Percentiles rank a stretch among this genome's conserved stretches.
phyloP scores from a whole-genome alignment of 2,329 filamentous ascomycete species.

The Lachnellula cervina region DNA sequence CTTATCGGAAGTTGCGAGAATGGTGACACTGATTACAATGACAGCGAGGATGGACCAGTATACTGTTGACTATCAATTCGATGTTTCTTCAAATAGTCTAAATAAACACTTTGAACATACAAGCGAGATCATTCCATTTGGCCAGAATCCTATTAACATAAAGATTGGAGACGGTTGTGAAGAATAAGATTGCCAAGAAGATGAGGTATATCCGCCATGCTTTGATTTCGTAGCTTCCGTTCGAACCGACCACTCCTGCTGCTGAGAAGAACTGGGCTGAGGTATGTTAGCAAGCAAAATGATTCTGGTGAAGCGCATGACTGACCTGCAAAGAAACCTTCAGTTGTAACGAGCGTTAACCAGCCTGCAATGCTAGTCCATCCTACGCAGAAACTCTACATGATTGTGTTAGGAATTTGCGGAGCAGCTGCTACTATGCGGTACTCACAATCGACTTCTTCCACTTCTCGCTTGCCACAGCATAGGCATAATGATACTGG shows the following conservation, averaged over 20 bases:
- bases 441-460: conserved; percentile 24
- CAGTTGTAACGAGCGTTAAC: conserved; percentile 41
- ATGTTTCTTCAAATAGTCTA: conserved; percentile 26
- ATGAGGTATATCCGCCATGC: conserved; percentile 40
- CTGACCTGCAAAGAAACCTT: conserved; percentile 40
- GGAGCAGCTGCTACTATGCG: conserved; percentile 32
- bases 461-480: conserved; percentile 34
- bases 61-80: conserved; percentile 13
- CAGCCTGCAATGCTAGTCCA: conserved; percentile 43
- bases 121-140: background rate
- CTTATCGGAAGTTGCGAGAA: conserved; percentile 39
- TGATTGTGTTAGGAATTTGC: background rate
- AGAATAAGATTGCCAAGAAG: conserved; percentile 37
- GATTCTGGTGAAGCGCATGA: background rate
- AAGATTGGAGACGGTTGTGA: conserved; percentile 30
- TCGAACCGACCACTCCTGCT: conserved; percentile 37
- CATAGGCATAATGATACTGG: conserved; percentile 37
- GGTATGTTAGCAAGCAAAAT: background rate
- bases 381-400: conserved; percentile 34
- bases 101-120: background rate
- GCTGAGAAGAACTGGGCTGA: conserved; percentile 21
- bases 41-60: conserved; percentile 40
- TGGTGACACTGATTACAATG: conserved; percentile 34
- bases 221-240: conserved; percentile 34
- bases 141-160: background rate